A percentile compares a stretch with the other conserved stretches of the same genome.
phyloP scores from a whole-genome alignment of 164 flowering plant species.

The Cinnamomum micranthum region DNA sequence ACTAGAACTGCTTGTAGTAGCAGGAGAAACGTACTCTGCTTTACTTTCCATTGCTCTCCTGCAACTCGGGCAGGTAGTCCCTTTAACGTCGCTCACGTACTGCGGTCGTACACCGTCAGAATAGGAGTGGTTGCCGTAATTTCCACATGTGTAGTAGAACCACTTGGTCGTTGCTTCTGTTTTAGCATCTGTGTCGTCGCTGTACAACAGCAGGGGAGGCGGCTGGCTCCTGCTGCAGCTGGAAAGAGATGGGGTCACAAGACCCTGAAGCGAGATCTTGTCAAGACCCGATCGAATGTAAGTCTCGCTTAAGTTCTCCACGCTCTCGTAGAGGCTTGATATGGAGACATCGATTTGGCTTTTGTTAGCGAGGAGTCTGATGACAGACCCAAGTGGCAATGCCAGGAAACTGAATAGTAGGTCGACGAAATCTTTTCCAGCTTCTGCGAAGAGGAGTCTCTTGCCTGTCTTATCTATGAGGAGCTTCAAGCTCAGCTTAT shows the following conservation, averaged over 20 bases:
- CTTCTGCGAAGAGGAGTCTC: slow-evolving; percentile 42
- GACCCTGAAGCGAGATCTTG: not conserved
- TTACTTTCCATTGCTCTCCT: no score
- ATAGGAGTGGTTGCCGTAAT: no score
- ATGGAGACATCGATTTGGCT: not conserved
- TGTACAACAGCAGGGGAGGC: no score
- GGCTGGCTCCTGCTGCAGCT: not conserved
- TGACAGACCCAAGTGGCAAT: slow-evolving; percentile 3
- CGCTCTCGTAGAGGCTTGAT: not conserved
- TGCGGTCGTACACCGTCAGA: no score
- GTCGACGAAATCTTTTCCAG: slow-evolving; percentile 57
- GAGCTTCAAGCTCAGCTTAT: slow-evolving; percentile 5
- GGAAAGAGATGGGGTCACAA: not conserved
- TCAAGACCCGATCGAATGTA: not conserved
- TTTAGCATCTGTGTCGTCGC: no score
- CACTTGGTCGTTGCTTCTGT: no score
- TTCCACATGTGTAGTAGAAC: no score
- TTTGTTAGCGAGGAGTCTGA: not conserved
- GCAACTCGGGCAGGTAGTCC: no score
- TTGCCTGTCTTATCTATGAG: slow-evolving; percentile 6
- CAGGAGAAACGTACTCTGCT: no score
- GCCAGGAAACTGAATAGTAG: slow-evolving; percentile 52
- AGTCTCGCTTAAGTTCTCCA: not conserved
- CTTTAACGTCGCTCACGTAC: no score
- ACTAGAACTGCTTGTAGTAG: no score